phyloP scores from a whole-genome alignment of 768 basidiomycete genomes.

The Stropharia rugosoannulata region DNA sequence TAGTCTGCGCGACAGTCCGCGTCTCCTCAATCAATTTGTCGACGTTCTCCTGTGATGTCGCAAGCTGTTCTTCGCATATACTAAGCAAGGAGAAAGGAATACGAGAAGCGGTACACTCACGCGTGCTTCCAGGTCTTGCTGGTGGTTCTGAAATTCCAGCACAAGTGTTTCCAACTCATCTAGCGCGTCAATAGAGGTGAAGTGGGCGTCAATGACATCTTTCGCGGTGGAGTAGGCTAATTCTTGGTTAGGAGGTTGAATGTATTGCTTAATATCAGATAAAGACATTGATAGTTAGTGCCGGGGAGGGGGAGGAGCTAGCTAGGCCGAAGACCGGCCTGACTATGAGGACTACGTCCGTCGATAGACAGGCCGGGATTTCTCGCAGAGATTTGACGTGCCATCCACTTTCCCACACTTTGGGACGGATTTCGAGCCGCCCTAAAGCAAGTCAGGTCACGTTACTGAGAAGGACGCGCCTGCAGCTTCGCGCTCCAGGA shows the following conservation, averaged over 20 bases:
- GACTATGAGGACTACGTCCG: no score
- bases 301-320: no score
- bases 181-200: constrained; percentile 50
- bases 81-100: constrained; percentile 27
- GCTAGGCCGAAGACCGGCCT: no score
- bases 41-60: constrained; percentile 47
- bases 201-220: constrained; percentile 43
- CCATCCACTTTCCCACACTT: no score
- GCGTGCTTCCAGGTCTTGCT: constrained; percentile 39
- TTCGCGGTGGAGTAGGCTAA: constrained; percentile 34
- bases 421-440: no score
- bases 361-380: no score
- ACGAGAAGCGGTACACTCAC: constrained; percentile 35
- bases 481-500: no score
- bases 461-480: no score
- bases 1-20: constrained; percentile 41
- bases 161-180: constrained; percentile 44
- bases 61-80: constrained; percentile 54
- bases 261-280: constrained; percentile 44
- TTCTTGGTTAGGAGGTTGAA: constrained; percentile 43
- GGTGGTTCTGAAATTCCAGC: constrained; percentile 36
- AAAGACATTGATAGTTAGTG: constrained; percentile 21
- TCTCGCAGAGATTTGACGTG: no score
- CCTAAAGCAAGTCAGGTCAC: no score
- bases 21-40: constrained; percentile 48